Evolutionary conservation across 768 basidiomycete genomes (phyloP).

Genomic region (Phaeolepiota aurea): DNA sequence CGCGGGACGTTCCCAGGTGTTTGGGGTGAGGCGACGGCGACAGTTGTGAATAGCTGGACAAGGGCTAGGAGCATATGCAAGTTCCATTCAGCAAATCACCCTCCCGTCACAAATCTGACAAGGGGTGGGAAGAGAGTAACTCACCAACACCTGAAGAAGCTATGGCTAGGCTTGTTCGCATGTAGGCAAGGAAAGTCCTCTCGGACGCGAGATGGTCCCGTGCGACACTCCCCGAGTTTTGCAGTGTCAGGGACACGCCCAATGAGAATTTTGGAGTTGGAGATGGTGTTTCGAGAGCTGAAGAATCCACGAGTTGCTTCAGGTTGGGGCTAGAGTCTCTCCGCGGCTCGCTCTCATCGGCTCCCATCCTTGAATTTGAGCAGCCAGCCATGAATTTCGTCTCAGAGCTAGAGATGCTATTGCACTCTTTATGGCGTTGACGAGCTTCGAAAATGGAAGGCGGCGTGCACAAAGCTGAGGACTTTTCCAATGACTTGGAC

Average conservation of each 20-base stretch:
- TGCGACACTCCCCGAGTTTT: conserved; percentile 56
- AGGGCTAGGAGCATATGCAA: conserved; percentile 13
- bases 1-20: conserved; percentile 9
- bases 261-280: not conserved
- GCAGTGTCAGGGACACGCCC: conserved; percentile 25
- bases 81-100: conserved; percentile 1
- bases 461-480: not conserved
- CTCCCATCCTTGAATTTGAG: not conserved
- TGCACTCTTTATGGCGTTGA: not conserved
- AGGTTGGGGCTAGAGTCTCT: not conserved
- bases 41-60: conserved; percentile 44
- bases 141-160: conserved; percentile 53
- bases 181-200: conserved; percentile 55
- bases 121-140: conserved; percentile 10
- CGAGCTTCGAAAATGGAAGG: not conserved
- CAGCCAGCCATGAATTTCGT: not conserved
- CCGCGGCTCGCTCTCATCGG: not conserved
- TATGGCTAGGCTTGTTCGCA: conserved; percentile 54
- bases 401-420: no score
- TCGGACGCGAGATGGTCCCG: conserved; percentile 60
- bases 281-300: not conserved
- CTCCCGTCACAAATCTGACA: not conserved
- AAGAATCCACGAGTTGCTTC: not conserved
- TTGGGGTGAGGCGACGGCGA: conserved; percentile 10
- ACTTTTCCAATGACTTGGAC: not conserved